Conservation (phyloP, 1,284 basidiomycete genomes). For the Mycena citricolor region DNA sequence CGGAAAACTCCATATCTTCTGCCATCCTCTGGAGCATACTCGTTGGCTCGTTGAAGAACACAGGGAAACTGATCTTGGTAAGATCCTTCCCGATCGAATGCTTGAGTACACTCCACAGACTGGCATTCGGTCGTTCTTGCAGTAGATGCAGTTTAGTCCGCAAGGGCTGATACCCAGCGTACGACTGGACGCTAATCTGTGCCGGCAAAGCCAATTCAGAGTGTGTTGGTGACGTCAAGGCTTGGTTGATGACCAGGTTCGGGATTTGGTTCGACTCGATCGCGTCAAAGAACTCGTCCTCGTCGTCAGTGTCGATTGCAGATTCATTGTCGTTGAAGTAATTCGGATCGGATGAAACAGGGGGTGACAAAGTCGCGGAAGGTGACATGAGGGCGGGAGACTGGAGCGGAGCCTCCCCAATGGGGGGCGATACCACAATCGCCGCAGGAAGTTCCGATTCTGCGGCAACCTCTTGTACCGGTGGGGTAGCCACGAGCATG, state of each 20-base stretch:
- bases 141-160: conserved; percentile 69
- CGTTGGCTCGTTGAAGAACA: conserved; percentile 95
- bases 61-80: conserved; percentile 94
- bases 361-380: conserved; percentile 19
- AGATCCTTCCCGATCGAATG: conserved; percentile 96
- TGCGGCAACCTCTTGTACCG: not conserved
- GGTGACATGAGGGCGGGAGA: conserved; percentile 15
- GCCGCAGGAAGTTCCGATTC: not conserved
- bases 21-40: conserved; percentile 93
- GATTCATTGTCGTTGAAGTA: conserved; percentile 23
- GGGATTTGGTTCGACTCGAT: conserved; percentile 84
- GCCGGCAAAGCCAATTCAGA: conserved; percentile 28
- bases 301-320: conserved; percentile 71
- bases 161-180: conserved; percentile 70
- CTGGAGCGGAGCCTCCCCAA: not conserved
- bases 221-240: conserved; percentile 44
- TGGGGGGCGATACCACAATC: conserved; percentile 3
- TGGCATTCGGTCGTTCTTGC: conserved; percentile 87
- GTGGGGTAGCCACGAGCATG: conserved; percentile 7
- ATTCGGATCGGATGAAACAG: conserved; percentile 16
- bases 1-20: conserved; percentile 95
- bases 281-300: conserved; percentile 98
- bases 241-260: conserved; percentile 67
- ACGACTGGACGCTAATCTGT: conserved; percentile 48
- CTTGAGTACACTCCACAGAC: conserved; percentile 95